These are phyloP conservation scores for Metarhizium anisopliae DNA, from an alignment of 2,329 filamentous ascomycete genomes.

Conservation along the genomic window DNA sequence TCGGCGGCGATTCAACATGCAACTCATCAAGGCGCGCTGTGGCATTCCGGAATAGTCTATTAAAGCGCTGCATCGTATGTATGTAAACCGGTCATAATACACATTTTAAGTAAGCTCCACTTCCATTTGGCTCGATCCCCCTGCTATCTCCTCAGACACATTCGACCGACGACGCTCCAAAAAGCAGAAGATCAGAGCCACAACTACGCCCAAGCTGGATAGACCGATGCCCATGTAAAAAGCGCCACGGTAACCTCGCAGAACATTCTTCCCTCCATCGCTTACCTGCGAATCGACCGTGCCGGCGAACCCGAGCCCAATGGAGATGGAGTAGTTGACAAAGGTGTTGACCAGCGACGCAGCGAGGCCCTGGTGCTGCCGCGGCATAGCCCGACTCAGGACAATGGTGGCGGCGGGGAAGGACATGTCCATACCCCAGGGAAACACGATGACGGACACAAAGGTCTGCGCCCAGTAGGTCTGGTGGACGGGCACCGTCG, in stretches of 20 bases:
- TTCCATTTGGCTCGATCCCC: too few relatives aligned
- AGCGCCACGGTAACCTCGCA: slow-evolving; percentile 27
- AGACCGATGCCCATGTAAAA: slow-evolving; percentile 32
- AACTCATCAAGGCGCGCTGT: too few relatives aligned
- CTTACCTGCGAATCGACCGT: slow-evolving; percentile 40
- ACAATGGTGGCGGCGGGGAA: slow-evolving; percentile 51
- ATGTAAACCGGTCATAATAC: too few relatives aligned
- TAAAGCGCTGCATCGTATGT: too few relatives aligned
- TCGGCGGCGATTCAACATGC: too few relatives aligned
- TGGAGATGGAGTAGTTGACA: slow-evolving; percentile 55
- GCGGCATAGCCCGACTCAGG: slow-evolving; percentile 39
- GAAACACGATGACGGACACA: slow-evolving; percentile 30
- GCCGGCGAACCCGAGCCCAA: slow-evolving; percentile 53
- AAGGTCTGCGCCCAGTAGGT: slow-evolving; percentile 55
- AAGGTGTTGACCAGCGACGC: slow-evolving; percentile 47
- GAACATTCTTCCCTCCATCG: slow-evolving; percentile 14
- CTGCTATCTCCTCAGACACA: too few relatives aligned
- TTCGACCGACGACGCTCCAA: background rate
- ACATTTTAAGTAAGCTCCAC: too few relatives aligned
- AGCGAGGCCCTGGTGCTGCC: slow-evolving; percentile 29
- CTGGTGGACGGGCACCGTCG: slow-evolving; percentile 38
- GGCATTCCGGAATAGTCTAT: too few relatives aligned
- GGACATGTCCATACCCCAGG: slow-evolving; percentile 54
- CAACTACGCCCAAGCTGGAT: slow-evolving; percentile 23
- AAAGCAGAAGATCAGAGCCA: slow-evolving; percentile 10